A percentile compares a stretch with the other conserved stretches of the same genome.
These are phyloP conservation scores for Rhizoctonia solani DNA, from an alignment of 1,284 basidiomycete species.

Conservation along the genomic window DNA sequence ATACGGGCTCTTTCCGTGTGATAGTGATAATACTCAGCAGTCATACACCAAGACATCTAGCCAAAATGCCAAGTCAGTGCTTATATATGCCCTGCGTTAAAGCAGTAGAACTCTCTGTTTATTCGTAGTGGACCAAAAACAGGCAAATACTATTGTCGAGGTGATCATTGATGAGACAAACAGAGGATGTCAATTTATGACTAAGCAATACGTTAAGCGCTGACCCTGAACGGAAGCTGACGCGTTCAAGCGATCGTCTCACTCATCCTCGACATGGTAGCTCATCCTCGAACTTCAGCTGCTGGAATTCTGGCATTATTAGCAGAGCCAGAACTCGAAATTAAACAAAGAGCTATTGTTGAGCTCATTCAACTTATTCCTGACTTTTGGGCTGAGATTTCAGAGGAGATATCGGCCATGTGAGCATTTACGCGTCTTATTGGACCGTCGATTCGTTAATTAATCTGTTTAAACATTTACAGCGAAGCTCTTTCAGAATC, in stretches of 20 bases:
- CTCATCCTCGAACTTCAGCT: conserved; percentile 68
- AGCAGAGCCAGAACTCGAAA: conserved; percentile 80
- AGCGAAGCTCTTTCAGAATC: conserved; percentile 91
- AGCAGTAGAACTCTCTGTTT: too few relatives aligned
- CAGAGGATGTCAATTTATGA: too few relatives aligned
- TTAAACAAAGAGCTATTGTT: conserved; percentile 88
- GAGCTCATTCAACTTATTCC: conserved; percentile 82
- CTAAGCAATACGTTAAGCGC: neutral
- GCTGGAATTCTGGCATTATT: conserved; percentile 89
- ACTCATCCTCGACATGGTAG: conserved; percentile 37
- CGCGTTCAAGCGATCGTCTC: conserved; percentile 35
- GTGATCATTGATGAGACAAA: too few relatives aligned
- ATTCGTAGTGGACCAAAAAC: too few relatives aligned
- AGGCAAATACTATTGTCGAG: too few relatives aligned
- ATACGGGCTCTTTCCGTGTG: too few relatives aligned
- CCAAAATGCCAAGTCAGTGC: too few relatives aligned
- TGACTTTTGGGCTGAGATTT: conserved; percentile 97
- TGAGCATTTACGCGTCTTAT: conserved; percentile 49
- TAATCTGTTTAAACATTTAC: conserved; percentile 30
- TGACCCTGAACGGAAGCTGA: conserved; percentile 29
- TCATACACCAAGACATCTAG: too few relatives aligned
- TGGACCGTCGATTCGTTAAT: neutral
- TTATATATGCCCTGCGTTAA: too few relatives aligned
- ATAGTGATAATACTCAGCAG: too few relatives aligned
- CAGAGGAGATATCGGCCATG: conserved; percentile 89